Evolutionary conservation across 805 yeast genomes (phyloP), one percentile per base, ranked within the genome.

Genomic region (Kluyveromyces siamensis): DNA sequence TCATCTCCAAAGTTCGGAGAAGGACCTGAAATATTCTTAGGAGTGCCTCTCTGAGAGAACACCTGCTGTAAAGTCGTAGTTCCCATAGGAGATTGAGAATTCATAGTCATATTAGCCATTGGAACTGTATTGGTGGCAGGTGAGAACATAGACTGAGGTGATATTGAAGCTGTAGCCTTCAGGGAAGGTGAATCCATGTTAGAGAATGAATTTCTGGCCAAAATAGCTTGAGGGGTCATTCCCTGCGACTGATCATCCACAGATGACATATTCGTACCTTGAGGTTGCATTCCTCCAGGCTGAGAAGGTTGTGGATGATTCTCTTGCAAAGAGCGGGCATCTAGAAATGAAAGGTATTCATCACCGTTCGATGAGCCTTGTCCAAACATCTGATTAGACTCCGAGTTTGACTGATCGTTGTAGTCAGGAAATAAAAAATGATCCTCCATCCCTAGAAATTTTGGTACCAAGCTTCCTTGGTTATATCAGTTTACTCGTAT

Each of bases 311-410:
- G 42, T 38, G 8, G 44, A 19, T 19, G 21, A 27, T 21, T 18
- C 16, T 44, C 76, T 50, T 75, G 76, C 50, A 76, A 62, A 51
- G 78, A 75, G 55, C 73, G 72, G 37, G 79, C 61, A 30, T 80
- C 81, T 37, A 79, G 64, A 43, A 71, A 72, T 59, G 76, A 75
- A 44, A 63, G 52, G 36, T 37, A 50, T 21, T 50, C 53, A 40
- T 50, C 50, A 9, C 48, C 49, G 33, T 39, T 49, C 30, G 39
- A 35, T 16, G 27, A 21, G 18, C 39, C 39, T 18, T 43, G 45
- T 7, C 39, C 45, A 33, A 43, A 43, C 33, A 43, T 25, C 39
- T 43, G 45, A 27, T 38, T 18, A 8, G 35, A 37, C 17, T 27
- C 39, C n/a, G 38, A 16, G 11, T 36, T 36, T n/a, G 21, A n/a